Base-by-base conservation (phyloP, 2,329 filamentous ascomycete genomes). In the Cercospora sp. region DNA sequence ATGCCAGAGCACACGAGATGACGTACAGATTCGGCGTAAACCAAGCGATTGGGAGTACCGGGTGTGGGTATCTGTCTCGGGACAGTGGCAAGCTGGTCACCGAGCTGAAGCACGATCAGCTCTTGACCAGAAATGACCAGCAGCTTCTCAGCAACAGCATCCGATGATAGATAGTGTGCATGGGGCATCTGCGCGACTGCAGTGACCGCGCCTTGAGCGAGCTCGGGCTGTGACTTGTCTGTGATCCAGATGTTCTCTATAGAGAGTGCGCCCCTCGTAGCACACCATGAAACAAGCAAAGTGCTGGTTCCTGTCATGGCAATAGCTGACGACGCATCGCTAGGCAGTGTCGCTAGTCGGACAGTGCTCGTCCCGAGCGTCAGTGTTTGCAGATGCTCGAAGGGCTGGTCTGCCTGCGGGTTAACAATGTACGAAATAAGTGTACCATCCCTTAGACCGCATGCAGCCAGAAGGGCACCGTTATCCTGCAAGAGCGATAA, bases 1-100 rank as follows among this genome's bases (percentile, higher is more conserved):
- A 75, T 72, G 1, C 79, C 85, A 23, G 83, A 83, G 12, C 85
- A 82, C 33, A 88, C 80, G 30, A 88, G 78, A 68, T 81, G 82
- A 12, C 71, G 72, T 30, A 75, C 64, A n/a, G 73, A 68, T 31
- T 75, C 71, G 2, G 73, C 73, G 61, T 76, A 75, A 23, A 78
- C 65, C 13, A 78, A 57, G 13, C 75, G 74, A 55, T 63, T 75
- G 2, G 76, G 76, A 9, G 76, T 77, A 9, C 76, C 75, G 30
- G 53, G 72, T 2, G 77, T 69, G 20, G 60, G 42, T 4, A 77
- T 69, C 59, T 76, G 76, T 59, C 76, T 72, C 6, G 76, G 75
- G 2, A 78, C 75, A 8, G 72, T 70, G 2, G 67, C 68, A 2
- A 60, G n/a, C 5, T 16, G 55, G 9, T 58, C 28, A 12, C 71